Base-by-base conservation (phyloP, 2,329 filamentous ascomycete species). In the Ophiostoma ips region DNA sequence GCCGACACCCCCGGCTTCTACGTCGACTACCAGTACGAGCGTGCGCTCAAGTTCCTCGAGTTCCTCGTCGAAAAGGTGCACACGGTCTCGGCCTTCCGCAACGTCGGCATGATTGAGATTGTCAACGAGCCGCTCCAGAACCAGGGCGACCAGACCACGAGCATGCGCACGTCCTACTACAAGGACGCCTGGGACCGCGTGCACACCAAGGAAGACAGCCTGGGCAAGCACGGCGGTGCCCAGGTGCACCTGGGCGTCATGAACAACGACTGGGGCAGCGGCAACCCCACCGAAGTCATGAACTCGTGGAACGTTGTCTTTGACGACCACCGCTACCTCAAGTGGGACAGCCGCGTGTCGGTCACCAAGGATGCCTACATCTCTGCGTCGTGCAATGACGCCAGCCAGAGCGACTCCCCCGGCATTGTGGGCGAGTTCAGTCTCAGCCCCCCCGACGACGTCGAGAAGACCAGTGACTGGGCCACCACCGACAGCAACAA, bases 361-460 rank as follows among this genome's bases (percentile, higher is more conserved):
- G 62, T 66, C 1, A 68, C 64, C 7, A 67, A 77, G 52, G 61
- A 64, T 2, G 67, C 64, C 8, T 81, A 79, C 54, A 65, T 81
- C 37, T 50, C 58, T 2, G 66, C 69, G 3, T 72, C 72, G 1
- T 81, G 77, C 63, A 64, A 57, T 11, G 66, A 69, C 50, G 62
- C 72, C 55, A 67, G 69, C 18, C 62, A 63, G 41, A 62, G 62
- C 13, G 67, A 69, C 57, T 63, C 57, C 35, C 71, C 73, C 3
- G 68, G 71, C 13, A 66, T 79, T 24, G 68, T 81, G 2, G 76
- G 76, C 31, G 78, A 82, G 59, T 82, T 75, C 70, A 72, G 70
- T 38, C 60, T 82, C 8, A 68, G 67, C 36, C 69, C 75, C 1
- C 70, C 72, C 10, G 68, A 71, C 53, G 59, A 69, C 16, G 62